Evolutionary conservation across 495 filamentous ascomycete genomes (phyloP).

Genomic region (Xylaria grammica): DNA sequence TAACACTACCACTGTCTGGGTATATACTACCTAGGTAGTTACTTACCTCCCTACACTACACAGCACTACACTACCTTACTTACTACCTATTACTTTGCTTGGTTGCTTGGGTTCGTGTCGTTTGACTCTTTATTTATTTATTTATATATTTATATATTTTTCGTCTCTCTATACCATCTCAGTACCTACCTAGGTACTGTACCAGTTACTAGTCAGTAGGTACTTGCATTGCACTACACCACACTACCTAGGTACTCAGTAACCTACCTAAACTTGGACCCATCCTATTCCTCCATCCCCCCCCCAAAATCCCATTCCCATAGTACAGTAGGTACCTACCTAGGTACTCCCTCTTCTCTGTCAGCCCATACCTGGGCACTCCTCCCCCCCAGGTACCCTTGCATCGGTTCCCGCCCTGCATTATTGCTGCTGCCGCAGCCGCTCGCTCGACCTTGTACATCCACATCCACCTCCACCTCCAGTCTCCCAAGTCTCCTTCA

Average conservation of each 20-base stretch:
- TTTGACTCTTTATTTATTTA: not conserved
- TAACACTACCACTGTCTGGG: no score
- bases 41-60: no score
- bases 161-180: no score
- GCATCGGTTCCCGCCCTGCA: slow-evolving; percentile 37
- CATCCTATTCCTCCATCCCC: no score
- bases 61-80: no score
- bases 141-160: not conserved
- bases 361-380: not conserved
- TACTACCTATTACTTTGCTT: no score
- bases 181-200: no score
- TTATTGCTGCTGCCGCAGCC: slow-evolving; percentile 27
- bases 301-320: no score
- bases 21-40: no score
- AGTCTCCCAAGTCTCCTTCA: slow-evolving; percentile 13
- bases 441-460: slow-evolving; percentile 25
- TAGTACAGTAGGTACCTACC: no score
- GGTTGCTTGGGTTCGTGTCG: not conserved
- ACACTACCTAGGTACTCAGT: not conserved
- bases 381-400: slow-evolving; percentile 9
- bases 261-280: no score
- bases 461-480: slow-evolving; percentile 29
- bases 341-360: no score
- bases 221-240: not conserved
- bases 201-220: not conserved